Conservation (phyloP, 352 stramenopile species). For the Peronosclerospora sorghi region DNA sequence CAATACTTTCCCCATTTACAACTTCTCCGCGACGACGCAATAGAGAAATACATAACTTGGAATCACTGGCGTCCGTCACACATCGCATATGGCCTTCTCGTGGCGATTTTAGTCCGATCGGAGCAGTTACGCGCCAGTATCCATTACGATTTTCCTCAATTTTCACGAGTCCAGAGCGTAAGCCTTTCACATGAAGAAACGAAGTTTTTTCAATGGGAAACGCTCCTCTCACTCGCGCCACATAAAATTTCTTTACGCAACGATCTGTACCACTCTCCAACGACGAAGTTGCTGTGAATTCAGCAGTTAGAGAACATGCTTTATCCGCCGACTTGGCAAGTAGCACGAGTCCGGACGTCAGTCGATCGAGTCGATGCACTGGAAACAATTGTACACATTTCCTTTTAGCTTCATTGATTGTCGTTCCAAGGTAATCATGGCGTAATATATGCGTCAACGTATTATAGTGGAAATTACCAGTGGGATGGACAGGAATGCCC, state of each 20-base stretch:
- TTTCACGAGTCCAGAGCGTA: conserved; percentile 10
- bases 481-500: conserved; percentile 87
- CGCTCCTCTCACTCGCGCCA: conserved; percentile 30
- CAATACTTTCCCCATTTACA: conserved; percentile 42
- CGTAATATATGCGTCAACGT: conserved; percentile 58
- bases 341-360: conserved; percentile 79
- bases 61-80: conserved; percentile 14
- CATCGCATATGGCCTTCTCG: conserved; percentile 14
- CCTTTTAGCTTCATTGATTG: conserved; percentile 9
- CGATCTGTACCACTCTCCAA: conserved; percentile 9
- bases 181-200: conserved; percentile 5
- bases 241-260: conserved; percentile 42
- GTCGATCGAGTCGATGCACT: conserved; percentile 89
- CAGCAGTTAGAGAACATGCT: conserved; percentile 27
- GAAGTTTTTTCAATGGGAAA: conserved; percentile 22
- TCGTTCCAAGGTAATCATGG: conserved; percentile 4
- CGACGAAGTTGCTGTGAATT: conserved; percentile 21
- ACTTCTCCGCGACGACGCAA: conserved; percentile 18
- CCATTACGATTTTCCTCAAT: conserved; percentile 2
- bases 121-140: conserved; percentile 32
- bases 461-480: conserved; percentile 86
- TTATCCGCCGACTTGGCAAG: conserved; percentile 37
- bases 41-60: conserved; percentile 34
- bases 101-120: conserved; percentile 22
- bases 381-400: conserved; percentile 35